Evolutionary conservation across 345 rosid genomes (phyloP).

Genomic region (Conringia planisiliqua): DNA sequence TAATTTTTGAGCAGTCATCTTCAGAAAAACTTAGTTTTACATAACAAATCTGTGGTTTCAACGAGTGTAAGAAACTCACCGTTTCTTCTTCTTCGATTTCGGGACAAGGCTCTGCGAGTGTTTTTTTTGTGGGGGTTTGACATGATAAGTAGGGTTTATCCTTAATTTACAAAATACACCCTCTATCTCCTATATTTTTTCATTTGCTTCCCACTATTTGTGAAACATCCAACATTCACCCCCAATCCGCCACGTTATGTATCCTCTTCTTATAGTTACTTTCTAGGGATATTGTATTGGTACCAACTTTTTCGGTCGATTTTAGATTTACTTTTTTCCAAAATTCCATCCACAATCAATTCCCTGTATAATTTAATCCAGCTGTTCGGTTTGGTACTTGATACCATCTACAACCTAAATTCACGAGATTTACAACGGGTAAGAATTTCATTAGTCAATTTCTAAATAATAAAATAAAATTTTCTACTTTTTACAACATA

Average conservation of each 20-base stretch:
- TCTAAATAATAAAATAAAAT: neutral
- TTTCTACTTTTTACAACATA: neutral
- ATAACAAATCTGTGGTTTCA: neutral
- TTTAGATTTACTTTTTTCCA: neutral
- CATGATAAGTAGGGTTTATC: constrained; percentile 34
- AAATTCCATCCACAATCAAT: neutral
- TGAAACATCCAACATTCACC: neutral
- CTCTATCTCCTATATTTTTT: neutral
- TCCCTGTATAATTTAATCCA: neutral
- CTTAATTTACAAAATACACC: neutral
- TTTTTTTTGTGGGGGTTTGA: constrained; percentile 10
- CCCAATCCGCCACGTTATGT: neutral
- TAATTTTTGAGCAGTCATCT: neutral
- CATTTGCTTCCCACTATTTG: neutral
- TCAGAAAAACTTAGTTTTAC: neutral
- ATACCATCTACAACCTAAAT: neutral
- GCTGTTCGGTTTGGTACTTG: neutral
- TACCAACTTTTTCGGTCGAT: neutral
- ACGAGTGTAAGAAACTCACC: constrained; percentile 20
- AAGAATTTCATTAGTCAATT: neutral
- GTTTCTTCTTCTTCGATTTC: constrained; percentile 9
- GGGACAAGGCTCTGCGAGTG: constrained; percentile 1
- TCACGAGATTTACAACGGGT: neutral
- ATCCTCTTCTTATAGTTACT: neutral
- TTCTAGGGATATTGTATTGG: no score